Base-by-base conservation (phyloP, 164 flowering plant species). In the Brasenia schreberi region DNA sequence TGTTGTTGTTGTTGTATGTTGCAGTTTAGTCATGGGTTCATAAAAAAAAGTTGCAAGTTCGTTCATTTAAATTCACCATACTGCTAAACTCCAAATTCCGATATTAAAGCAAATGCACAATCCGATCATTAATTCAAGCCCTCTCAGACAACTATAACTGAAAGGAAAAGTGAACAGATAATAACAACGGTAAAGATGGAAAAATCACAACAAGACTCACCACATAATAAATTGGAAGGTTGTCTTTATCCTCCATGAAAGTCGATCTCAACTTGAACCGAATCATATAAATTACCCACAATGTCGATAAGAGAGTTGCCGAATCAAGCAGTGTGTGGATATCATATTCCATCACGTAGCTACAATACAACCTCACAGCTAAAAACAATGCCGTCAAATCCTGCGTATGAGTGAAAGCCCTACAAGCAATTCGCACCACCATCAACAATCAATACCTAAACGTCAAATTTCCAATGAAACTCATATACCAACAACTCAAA, bases 281-380 rank as follows among this genome's bases (percentile, higher is more conserved):
- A 45, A 75, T 77, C 77, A 74, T 75, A 63, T 74, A 77, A 58
- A 77, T 74, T 49, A 77, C 80, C 80, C 80, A 77, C 59, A 74
- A 62, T 62, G 80, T 77, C 67, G 80, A 69, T 10, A 56, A 59
- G 62, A 77, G 63, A 5, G 80, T 74, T 49, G 80, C 80, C 6
- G 71, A 18, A 71, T 77, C 80, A 42, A 77, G 76, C 63, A 77
- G 6, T 0, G 80, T 77, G 71, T 77, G 80, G 52, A 77, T 77
- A 60, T 77, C 80, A 63, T 69, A 72, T 72, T 77, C 80, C 80
- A 77, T 74, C 63, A 77, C 77, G 72, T 72, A 74, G 64, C 77
- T 72, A 67, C 75, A 72, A 68, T 72, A 72, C 27, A 72, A 68
- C 53, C 75, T 60, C 18, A 72, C 75, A 23, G 71, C 75, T 65